Conservation (phyloP, 257 asterid genomes). For the Nicotiana sylvestris region DNA sequence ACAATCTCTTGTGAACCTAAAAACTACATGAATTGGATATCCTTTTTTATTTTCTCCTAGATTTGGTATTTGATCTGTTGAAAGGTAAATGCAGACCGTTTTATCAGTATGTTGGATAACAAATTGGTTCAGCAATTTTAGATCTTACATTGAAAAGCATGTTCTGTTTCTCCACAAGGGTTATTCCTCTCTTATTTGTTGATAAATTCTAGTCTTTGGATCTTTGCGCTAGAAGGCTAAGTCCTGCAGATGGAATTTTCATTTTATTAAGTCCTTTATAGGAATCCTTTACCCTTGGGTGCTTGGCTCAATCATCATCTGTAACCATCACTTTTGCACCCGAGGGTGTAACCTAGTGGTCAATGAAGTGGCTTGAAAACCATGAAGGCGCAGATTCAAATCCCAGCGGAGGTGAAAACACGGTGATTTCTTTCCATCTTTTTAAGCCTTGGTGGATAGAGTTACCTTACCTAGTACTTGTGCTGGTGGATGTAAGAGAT, state of each 20-base stretch:
- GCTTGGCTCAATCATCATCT: background rate
- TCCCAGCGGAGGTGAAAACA: no score
- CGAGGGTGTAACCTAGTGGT: no score
- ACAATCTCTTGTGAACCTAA: background rate
- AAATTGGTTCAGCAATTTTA: background rate
- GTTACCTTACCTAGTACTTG: no score
- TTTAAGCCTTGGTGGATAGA: no score
- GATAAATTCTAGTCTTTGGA: background rate
- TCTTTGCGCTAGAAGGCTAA: background rate
- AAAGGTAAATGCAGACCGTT: background rate
- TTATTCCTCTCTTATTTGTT: slow-evolving; percentile 4
- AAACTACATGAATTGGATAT: background rate
- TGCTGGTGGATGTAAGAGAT: no score
- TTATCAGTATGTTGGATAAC: background rate
- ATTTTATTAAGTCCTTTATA: background rate
- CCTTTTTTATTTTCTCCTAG: background rate
- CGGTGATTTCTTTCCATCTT: no score
- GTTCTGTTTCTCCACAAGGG: background rate
- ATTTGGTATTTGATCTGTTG: background rate
- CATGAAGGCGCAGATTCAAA: no score
- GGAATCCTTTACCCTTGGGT: background rate
- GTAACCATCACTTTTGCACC: background rate
- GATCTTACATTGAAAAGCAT: background rate
- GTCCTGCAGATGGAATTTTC: background rate
- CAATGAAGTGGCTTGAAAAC: no score